Conservation (phyloP, 257 asterid genomes). For the Eustoma russellianum region DNA sequence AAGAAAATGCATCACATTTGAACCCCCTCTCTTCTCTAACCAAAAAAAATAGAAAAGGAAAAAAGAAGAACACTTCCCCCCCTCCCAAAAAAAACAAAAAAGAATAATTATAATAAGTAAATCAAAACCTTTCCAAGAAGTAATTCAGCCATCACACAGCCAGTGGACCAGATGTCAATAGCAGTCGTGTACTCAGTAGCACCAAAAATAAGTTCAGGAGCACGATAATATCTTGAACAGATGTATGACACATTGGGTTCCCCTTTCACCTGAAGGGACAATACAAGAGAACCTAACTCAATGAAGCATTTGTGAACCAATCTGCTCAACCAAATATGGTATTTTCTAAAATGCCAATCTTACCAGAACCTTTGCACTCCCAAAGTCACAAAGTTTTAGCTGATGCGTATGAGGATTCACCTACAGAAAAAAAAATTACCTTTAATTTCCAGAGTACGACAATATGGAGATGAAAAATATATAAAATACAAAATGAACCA, state of each 20-base stretch:
- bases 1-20: not conserved
- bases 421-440: constrained; percentile 33
- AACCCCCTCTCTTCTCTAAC: no score
- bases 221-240: constrained; percentile 96
- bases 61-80: no score
- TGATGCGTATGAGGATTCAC: constrained; percentile 98
- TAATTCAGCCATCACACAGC: constrained; percentile 98
- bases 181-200: constrained; percentile 98
- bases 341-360: constrained; percentile 11
- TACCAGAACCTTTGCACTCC: constrained; percentile 98
- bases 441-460: constrained; percentile 1
- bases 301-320: constrained; percentile 1
- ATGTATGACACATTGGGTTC: constrained; percentile 95
- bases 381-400: constrained; percentile 89
- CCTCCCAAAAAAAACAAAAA: no score
- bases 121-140: constrained; percentile 78
- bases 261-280: constrained; percentile 73
- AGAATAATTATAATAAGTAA: not conserved
- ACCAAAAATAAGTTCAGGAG: constrained; percentile 98
- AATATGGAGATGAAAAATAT: not conserved
- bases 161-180: constrained; percentile 93
- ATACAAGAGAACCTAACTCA: not conserved
- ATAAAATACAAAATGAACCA: not conserved
- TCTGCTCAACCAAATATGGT: constrained; percentile 1
- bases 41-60: no score